Evolutionary conservation across 2,329 filamentous ascomycete genomes (phyloP).

Genomic region (Ophiostoma triangulosporum): DNA sequence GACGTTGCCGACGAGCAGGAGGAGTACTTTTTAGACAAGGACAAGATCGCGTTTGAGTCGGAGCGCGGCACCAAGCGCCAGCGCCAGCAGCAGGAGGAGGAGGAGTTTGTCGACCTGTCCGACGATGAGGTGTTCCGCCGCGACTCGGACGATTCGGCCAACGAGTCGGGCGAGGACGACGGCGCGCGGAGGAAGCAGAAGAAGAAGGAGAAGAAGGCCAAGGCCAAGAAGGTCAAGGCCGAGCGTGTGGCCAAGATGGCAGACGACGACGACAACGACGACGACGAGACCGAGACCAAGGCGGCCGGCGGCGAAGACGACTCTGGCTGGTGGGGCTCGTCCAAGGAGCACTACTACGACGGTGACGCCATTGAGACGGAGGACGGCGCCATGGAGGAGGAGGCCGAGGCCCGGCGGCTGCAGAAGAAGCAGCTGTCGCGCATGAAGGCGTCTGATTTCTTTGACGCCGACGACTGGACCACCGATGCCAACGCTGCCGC

Average conservation of each 20-base stretch:
- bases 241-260: conserved; percentile 24
- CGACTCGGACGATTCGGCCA: conserved; percentile 17
- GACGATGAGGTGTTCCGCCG: conserved; percentile 42
- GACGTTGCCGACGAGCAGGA: conserved; percentile 91
- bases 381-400: conserved; percentile 70
- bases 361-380: conserved; percentile 59
- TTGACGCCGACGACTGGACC: conserved; percentile 80
- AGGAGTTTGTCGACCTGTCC: conserved; percentile 42
- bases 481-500: conserved; percentile 20
- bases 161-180: conserved; percentile 12
- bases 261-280: conserved; percentile 17
- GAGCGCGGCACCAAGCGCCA: conserved; percentile 64
- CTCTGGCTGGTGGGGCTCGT: conserved; percentile 71
- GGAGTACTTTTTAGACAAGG: conserved; percentile 77
- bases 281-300: conserved; percentile 47
- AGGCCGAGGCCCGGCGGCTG: conserved; percentile 73
- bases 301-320: conserved; percentile 40
- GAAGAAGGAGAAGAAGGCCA: conserved; percentile 21
- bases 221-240: conserved; percentile 5
- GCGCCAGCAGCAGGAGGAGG: conserved; percentile 48
- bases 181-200: conserved; percentile 6
- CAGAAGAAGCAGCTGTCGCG: conserved; percentile 83
- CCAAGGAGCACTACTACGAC: conserved; percentile 84
- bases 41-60: conserved; percentile 77
- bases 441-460: conserved; percentile 88